Base-by-base conservation (phyloP, 192 early-diverging fungal genomes). In the Rhizophagus clarus region DNA sequence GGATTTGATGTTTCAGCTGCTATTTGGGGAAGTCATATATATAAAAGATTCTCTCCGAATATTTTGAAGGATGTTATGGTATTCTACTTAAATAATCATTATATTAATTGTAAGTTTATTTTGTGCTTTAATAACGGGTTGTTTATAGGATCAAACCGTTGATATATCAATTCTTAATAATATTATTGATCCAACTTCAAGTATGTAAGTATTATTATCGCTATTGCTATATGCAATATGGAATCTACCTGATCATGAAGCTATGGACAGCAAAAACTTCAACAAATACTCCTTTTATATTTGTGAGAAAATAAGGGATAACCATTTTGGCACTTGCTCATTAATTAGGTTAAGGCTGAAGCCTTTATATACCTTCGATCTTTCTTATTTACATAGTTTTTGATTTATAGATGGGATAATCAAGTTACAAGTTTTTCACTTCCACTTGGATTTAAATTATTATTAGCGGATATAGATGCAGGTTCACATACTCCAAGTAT, bases 1-100 rank as follows among this genome's bases (percentile, higher is more conserved):
- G 98, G 98, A 15, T 99, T 99, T 81, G 98, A 99, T 82, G 95
- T 99, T 24, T 93, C 94, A 0, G 88, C 94, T 5, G 98, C 98
- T 2, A 93, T 97, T 1, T 97, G 91, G 83, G 98, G 98, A 17
- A 94, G 91, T 56, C 97, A 98, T 79, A 82, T 88, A 2, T 98
- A 99, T 80, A 85, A 86, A 32, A 86, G 97, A 31, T 99, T 99
- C 77, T 87, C 88, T 14, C 96, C 97, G 7, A 80, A 79, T 3
- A 80, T 96, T 22, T 78, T 95, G 10, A 84, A 85, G 1, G 76
- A 81, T 5, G 87, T 88, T 17, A 91, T 93, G 91, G 85, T 84
- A 84, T 74, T 31, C 2, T 31, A 56, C 20, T 56, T 56, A 56
- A 56, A 5, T 56, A 20, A 56, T 56, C 14, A 20, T 5, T 56